Percentiles rank a stretch among this genome's conserved stretches.
Conservation (phyloP, 768 basidiomycete species). For the Russula emetica region DNA sequence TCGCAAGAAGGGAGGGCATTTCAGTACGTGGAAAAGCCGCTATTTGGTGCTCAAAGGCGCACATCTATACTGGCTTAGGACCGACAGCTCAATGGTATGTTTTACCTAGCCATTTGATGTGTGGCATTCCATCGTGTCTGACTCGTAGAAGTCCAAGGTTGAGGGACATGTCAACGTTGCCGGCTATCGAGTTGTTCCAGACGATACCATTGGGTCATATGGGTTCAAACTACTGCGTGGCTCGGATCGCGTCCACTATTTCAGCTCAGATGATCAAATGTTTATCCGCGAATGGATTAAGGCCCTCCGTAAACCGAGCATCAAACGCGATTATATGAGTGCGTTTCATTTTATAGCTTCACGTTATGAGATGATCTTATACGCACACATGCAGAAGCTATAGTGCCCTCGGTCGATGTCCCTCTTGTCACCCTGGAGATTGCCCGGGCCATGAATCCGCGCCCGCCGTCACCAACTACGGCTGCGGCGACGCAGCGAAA, state of each 20-base stretch:
- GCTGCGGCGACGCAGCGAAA: conserved; percentile 85
- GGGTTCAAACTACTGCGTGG: conserved; percentile 94
- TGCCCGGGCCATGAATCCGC: conserved; percentile 94
- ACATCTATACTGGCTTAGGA: conserved; percentile 83
- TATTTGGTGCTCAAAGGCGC: conserved; percentile 92
- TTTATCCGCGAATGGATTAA: conserved; percentile 97
- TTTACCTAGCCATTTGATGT: not conserved
- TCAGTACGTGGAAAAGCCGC: conserved; percentile 86
- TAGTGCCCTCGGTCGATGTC: conserved; percentile 92
- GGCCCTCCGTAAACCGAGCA: conserved; percentile 97
- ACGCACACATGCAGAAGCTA: conserved; percentile 57
- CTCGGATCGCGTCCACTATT: conserved; percentile 78
- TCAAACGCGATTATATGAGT: conserved; percentile 89
- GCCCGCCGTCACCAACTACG: conserved; percentile 87
- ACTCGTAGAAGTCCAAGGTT: conserved; percentile 75
- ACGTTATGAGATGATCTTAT: not conserved
- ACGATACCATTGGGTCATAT: conserved; percentile 88
- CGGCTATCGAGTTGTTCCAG: conserved; percentile 90
- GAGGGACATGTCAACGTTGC: conserved; percentile 93
- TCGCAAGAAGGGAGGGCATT: conserved; percentile 91
- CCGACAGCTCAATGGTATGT: conserved; percentile 55
- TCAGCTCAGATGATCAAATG: conserved; percentile 84
- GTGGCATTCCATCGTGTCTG: not conserved
- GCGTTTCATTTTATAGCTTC: conserved; percentile 32
- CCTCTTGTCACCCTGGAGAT: conserved; percentile 91